These are phyloP conservation scores for Leishmania tarentolae DNA, from an alignment of 208 protist species.

Conservation along the genomic window DNA sequence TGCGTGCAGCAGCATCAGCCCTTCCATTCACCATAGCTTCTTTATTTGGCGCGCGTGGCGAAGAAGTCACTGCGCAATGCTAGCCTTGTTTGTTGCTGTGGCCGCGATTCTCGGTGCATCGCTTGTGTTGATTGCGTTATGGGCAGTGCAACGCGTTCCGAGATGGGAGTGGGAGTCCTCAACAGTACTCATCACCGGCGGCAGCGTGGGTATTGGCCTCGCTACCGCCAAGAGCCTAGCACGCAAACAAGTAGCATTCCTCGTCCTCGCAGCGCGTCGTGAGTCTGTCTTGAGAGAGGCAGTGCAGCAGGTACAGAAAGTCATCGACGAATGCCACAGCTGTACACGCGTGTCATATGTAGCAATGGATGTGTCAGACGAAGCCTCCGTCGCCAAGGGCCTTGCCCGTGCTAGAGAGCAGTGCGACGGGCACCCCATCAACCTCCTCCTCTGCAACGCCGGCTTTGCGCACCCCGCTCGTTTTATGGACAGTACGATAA, in stretches of 20 bases:
- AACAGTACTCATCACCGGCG: slow-evolving; percentile 82
- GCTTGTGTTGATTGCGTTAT: slow-evolving; percentile 33
- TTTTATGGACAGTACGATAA: slow-evolving; percentile 70
- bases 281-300: slow-evolving; percentile 61
- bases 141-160: slow-evolving; percentile 64
- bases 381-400: slow-evolving; percentile 52
- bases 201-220: slow-evolving; percentile 85
- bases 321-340: slow-evolving; percentile 24
- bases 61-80: slow-evolving; percentile 10
- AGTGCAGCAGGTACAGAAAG: slow-evolving; percentile 42
- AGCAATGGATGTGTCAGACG: slow-evolving; percentile 79
- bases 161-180: slow-evolving; percentile 53
- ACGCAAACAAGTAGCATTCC: slow-evolving; percentile 39
- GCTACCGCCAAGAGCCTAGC: slow-evolving; percentile 67
- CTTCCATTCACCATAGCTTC: background rate
- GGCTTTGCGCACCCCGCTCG: slow-evolving; percentile 82
- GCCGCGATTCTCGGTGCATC: slow-evolving; percentile 26
- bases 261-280: slow-evolving; percentile 78
- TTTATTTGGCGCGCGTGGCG: background rate
- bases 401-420: slow-evolving; percentile 22
- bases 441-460: slow-evolving; percentile 86
- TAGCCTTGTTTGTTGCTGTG: slow-evolving; percentile 8
- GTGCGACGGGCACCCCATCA: slow-evolving; percentile 45
- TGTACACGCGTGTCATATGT: slow-evolving; percentile 64
- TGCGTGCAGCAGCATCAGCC: background rate